These are phyloP conservation scores for Tilletia horrida DNA, from an alignment of 1,284 basidiomycete species.

Conservation along the genomic window DNA sequence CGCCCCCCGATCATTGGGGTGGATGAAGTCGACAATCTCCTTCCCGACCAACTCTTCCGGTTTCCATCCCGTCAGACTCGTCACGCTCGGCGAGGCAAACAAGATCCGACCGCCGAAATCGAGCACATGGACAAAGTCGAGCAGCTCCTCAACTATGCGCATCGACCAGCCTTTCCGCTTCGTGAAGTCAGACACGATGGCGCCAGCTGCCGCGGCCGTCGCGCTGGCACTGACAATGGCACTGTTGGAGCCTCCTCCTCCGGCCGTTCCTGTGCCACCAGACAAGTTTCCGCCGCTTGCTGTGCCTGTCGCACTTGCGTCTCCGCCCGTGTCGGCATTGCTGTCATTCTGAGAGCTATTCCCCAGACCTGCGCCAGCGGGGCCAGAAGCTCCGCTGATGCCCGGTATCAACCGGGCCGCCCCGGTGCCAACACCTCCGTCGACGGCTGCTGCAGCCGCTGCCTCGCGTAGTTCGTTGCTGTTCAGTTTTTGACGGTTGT, in stretches of 20 bases:
- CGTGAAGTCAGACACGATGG: slow-evolving; percentile 43
- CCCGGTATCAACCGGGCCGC: slow-evolving; percentile 10
- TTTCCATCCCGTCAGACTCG: slow-evolving; percentile 43
- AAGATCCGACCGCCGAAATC: slow-evolving; percentile 38
- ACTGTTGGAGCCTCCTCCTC: slow-evolving; percentile 18
- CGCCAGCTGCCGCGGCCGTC: slow-evolving; percentile 28
- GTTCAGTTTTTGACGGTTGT: background rate
- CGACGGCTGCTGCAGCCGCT: background rate
- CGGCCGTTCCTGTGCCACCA: slow-evolving; percentile 27
- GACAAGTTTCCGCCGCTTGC: slow-evolving; percentile 26
- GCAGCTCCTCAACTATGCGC: slow-evolving; percentile 45
- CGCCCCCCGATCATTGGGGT: slow-evolving; percentile 41
- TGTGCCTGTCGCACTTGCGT: slow-evolving; percentile 26
- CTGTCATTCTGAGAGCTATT: too few species aligned
- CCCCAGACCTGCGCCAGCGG: background rate
- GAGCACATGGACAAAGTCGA: slow-evolving; percentile 48
- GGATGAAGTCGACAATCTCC: slow-evolving; percentile 41
- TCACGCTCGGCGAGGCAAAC: slow-evolving; percentile 40
- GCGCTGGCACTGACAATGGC: slow-evolving; percentile 25
- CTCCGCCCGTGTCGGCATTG: background rate
- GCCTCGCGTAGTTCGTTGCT: background rate
- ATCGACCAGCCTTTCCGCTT: slow-evolving; percentile 47
- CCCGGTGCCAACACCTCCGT: slow-evolving; percentile 3
- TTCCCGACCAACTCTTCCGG: slow-evolving; percentile 41
- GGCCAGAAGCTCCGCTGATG: slow-evolving; percentile 10